Evolutionary conservation across 306 rosid species (phyloP).

Genomic region (Alnus glutinosa): DNA sequence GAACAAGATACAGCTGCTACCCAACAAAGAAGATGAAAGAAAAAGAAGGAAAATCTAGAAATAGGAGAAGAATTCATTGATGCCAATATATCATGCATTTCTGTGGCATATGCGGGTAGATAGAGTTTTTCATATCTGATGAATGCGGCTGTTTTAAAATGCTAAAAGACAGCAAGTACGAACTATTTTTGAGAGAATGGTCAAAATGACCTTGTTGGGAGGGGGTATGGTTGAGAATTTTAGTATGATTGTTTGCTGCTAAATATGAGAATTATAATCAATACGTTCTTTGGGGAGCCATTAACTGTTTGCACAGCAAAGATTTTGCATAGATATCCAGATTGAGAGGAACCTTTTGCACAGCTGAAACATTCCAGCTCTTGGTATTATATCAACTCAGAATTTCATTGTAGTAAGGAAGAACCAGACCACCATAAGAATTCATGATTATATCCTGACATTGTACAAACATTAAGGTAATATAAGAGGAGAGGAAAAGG

Average conservation of each 20-base stretch:
- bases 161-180: not conserved
- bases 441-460: not conserved
- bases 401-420: not conserved
- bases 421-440: not conserved
- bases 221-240: not conserved
- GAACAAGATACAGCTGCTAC: constrained; percentile 36
- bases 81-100: not conserved
- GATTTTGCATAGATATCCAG: no score
- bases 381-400: not conserved
- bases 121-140: not conserved
- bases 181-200: not conserved
- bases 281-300: not conserved
- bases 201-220: not conserved
- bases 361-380: not conserved
- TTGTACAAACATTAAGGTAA: not conserved
- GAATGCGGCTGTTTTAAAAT: not conserved
- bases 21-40: constrained; percentile 12
- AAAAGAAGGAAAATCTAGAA: not conserved
- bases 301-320: not conserved
- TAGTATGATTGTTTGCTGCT: not conserved
- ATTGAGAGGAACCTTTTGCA: not conserved
- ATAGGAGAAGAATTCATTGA: not conserved
- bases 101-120: not conserved
- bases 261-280: not conserved
- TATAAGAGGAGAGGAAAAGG: not conserved